Evolutionary conservation across 2,329 filamentous ascomycete species (phyloP).

Genomic region (Neoscytalidium dimidiatum): DNA sequence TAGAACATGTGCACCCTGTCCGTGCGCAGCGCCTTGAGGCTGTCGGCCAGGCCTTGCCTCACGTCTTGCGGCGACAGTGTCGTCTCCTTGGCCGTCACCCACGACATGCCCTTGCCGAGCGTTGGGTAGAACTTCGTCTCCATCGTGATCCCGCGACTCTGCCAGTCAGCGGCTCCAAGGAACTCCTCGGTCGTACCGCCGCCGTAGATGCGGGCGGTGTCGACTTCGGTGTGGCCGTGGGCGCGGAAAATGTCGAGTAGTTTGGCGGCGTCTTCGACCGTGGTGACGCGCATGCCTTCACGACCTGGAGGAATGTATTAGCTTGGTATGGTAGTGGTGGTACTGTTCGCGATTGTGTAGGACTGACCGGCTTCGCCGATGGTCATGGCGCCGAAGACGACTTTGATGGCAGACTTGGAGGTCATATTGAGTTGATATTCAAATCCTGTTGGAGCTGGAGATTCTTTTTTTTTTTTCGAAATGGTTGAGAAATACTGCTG

Average conservation of each 20-base stretch:
- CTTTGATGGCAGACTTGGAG: too few species aligned
- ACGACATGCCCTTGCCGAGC: constrained; percentile 22
- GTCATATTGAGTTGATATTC: too few species aligned
- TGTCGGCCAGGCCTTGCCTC: constrained; percentile 35
- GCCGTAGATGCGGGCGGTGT: constrained; percentile 43
- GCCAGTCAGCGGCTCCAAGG: constrained; percentile 43
- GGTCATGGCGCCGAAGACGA: constrained; percentile 42
- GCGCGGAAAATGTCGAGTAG: constrained; percentile 34
- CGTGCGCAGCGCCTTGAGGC: constrained; percentile 42
- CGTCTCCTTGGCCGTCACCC: not conserved
- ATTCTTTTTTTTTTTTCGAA: too few species aligned
- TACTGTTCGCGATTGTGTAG: not conserved
- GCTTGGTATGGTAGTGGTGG: not conserved
- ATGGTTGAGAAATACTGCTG: too few species aligned
- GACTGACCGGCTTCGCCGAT: constrained; percentile 35
- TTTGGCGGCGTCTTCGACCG: constrained; percentile 24
- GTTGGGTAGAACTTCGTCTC: constrained; percentile 47
- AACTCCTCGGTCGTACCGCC: constrained; percentile 42
- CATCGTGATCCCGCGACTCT: constrained; percentile 42
- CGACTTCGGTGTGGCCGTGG: constrained; percentile 36
- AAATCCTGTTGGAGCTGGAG: too few species aligned
- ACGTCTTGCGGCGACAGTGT: constrained; percentile 30
- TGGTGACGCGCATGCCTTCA: constrained; percentile 26
- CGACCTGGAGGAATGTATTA: constrained; percentile 22
- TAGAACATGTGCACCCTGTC: constrained; percentile 52